Evolutionary conservation across 345 rosid genomes (phyloP), one percentile per base, ranked within the genome.

Genomic region (Moringa oleifera): DNA sequence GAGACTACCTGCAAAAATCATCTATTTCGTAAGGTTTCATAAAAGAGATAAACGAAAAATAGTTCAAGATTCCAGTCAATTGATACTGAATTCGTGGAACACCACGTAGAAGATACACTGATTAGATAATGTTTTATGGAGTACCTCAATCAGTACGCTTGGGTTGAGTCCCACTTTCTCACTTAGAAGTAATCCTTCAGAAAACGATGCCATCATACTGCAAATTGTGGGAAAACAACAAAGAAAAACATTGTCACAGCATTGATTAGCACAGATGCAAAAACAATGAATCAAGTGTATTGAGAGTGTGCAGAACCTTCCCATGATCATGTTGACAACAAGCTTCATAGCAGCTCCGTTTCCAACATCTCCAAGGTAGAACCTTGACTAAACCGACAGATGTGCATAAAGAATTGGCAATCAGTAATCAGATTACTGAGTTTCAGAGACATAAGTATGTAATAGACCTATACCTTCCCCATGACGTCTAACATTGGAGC

Each of bases 291-390:
- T 57, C 2, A 41, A 20, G 18, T 8, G 20, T 6, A 47, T 57
- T 7, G 23, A 49, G 64, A 68, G 60, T 36, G 11, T 13, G 25
- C 61, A 37, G 18, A 52, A 92, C 98, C 98, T 92, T 77, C 98
- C 95, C 98, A 92, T 92, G 74, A 92, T 83, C 98, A 92, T 89
- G 77, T 92, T 92, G 78, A 92, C 96, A 0, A 89, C 88, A 56
- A 92, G 95, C 73, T 92, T 92, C 98, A 92, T 92, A 55, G 96
- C 91, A 57, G 95, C 98, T 64, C 98, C 98, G 49, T 92, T 89
- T 64, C 98, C 98, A 51, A 89, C 89, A 50, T 87, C 87, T 9
- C 96, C 98, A 54, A 92, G 85, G 79, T 83, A 89, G 76, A 92
- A 92, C 68, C 84, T 89, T 65, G 98, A 89, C 98, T 92, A 73